A percentile compares a stretch with the other conserved stretches of the same genome.
Conservation (phyloP, 352 stramenopile genomes). For the Peronosclerospora sorghi region DNA sequence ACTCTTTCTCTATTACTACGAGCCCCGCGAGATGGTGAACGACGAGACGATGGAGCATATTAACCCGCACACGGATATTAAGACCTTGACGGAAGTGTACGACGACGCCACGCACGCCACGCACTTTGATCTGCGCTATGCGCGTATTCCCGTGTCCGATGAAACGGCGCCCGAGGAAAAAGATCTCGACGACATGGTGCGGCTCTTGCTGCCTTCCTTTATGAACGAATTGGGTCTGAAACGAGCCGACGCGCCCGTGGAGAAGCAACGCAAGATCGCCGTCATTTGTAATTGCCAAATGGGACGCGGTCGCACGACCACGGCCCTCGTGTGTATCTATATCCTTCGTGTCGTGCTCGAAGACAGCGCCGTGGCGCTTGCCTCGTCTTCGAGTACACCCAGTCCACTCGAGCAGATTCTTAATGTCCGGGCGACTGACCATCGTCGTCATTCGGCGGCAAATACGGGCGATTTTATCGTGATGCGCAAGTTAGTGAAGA, state of each 20-base stretch:
- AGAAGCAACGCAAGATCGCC: constrained; percentile 36
- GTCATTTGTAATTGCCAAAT: constrained; percentile 89
- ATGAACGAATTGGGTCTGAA: constrained; percentile 41
- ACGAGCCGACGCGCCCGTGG: background rate
- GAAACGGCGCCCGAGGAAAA: constrained; percentile 86
- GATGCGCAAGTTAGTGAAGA: constrained; percentile 59
- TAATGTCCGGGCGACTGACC: constrained; percentile 2
- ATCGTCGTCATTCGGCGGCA: constrained; percentile 43
- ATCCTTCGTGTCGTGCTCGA: constrained; percentile 75
- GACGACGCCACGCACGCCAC: constrained; percentile 32
- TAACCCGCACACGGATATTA: constrained; percentile 55
- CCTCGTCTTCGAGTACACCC: constrained; percentile 1
- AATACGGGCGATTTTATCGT: constrained; percentile 56
- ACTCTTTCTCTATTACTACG: constrained; percentile 80
- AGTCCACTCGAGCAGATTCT: constrained; percentile 22
- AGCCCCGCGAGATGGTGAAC: constrained; percentile 61
- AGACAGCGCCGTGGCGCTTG: constrained; percentile 15
- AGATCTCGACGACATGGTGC: constrained; percentile 82
- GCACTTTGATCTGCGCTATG: constrained; percentile 62
- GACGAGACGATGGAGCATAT: constrained; percentile 80
- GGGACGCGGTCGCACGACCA: constrained; percentile 79
- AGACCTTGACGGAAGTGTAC: constrained; percentile 70
- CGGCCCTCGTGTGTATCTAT: constrained; percentile 79
- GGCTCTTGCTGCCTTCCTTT: constrained; percentile 55
- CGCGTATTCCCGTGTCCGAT: constrained; percentile 81